These are phyloP conservation scores for Penicillium tannophilum DNA, from an alignment of 495 filamentous ascomycete genomes.

Conservation along the genomic window DNA sequence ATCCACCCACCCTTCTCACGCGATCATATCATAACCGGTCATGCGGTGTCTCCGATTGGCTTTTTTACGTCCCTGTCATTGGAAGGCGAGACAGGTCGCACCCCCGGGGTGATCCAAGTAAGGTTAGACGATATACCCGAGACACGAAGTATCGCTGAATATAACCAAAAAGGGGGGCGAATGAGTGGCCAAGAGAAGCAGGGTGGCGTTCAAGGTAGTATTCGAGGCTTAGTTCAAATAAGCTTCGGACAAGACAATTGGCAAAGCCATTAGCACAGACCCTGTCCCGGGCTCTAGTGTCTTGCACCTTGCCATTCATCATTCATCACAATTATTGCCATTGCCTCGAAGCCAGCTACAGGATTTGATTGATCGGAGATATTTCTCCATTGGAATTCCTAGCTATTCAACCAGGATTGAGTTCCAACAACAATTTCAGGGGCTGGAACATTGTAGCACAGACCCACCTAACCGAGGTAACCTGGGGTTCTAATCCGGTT, in stretches of 20 bases:
- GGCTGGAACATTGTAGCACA: neutral
- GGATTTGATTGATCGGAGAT: neutral
- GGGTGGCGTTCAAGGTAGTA: conserved; percentile 3
- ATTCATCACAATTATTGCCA: no score
- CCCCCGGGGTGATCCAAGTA: neutral
- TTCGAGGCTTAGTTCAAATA: conserved; percentile 14
- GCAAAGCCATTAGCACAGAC: neutral
- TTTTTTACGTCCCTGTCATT: neutral
- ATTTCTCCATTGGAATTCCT: neutral
- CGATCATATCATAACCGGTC: conserved; percentile 1
- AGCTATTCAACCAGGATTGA: neutral
- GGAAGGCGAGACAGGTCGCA: neutral
- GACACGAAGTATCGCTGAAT: neutral
- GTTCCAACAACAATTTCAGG: neutral
- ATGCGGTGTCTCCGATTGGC: conserved; percentile 2
- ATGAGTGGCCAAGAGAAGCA: conserved; percentile 4
- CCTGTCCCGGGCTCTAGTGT: neutral
- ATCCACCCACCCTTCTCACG: neutral
- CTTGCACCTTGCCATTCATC: neutral
- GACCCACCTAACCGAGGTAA: neutral
- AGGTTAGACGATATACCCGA: neutral
- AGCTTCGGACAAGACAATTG: conserved; percentile 5
- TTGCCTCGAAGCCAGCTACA: no score
- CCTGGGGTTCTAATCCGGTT: neutral
- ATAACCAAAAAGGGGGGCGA: neutral